These are phyloP conservation scores for Aspergillus fumigatiaffinis DNA, from an alignment of 2,329 filamentous ascomycete genomes.

Conservation along the genomic window DNA sequence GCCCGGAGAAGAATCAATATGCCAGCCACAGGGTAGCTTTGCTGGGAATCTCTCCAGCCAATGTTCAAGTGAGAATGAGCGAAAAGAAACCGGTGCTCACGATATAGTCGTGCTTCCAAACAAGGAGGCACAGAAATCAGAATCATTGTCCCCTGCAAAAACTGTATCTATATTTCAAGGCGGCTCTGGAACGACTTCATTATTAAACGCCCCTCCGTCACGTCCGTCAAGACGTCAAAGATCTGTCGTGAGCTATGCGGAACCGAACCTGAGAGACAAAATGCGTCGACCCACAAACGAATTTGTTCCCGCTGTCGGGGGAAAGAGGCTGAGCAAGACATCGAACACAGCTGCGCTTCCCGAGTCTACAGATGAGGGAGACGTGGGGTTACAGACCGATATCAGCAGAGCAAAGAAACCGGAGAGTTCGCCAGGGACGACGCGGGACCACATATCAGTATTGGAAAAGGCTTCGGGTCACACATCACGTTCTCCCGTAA, in stretches of 20 bases:
- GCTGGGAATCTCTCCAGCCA: neutral
- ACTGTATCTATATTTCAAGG: neutral
- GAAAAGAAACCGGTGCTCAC: neutral
- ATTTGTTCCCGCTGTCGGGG: constrained; percentile 67
- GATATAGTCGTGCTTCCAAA: neutral
- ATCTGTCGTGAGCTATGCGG: constrained; percentile 71
- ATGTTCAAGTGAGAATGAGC: neutral
- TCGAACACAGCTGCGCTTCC: constrained; percentile 36
- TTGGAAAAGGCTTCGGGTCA: constrained; percentile 8
- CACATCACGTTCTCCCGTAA: constrained; percentile 15
- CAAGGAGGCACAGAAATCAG: neutral
- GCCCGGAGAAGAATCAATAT: neutral
- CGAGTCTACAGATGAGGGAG: constrained; percentile 3
- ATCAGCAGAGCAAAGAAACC: constrained; percentile 1
- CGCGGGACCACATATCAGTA: constrained; percentile 17
- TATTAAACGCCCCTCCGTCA: constrained; percentile 48
- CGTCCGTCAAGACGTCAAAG: constrained; percentile 65
- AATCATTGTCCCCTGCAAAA: neutral
- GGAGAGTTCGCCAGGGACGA: constrained; percentile 11
- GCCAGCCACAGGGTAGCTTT: neutral
- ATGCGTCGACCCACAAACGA: constrained; percentile 78
- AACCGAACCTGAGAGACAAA: constrained; percentile 76
- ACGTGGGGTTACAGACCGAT: constrained; percentile 4
- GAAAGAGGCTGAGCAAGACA: constrained; percentile 44
- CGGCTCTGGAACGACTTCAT: constrained; percentile 16